Conservation (phyloP, 345 rosid species). For the Populus alba region DNA sequence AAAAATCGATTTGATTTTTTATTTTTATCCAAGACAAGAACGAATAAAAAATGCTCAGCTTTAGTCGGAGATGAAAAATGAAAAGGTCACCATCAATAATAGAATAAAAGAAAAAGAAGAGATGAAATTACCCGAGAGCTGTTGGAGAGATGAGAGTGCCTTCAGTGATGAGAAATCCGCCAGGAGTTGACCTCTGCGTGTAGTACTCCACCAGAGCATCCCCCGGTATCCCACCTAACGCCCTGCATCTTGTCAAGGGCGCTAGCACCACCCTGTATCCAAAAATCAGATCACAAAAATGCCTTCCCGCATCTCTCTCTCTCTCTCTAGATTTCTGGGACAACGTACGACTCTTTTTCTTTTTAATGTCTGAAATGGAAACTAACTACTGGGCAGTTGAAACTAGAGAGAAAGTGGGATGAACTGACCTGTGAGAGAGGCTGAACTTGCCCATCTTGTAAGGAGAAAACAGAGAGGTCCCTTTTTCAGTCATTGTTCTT, state of each 20-base stretch:
- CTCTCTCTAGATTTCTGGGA: too few relatives aligned
- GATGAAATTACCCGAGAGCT: constrained; percentile 60
- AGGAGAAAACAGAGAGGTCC: constrained; percentile 47
- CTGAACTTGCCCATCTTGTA: constrained; percentile 74
- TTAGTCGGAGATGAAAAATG: neutral
- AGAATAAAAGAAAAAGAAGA: neutral
- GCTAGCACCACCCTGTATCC: constrained; percentile 75
- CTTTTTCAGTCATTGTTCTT: constrained; percentile 24
- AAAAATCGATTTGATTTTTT: too few relatives aligned
- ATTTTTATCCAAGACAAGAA: too few relatives aligned
- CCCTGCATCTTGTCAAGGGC: constrained; percentile 90
- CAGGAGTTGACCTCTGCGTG: constrained; percentile 72
- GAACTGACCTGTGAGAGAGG: constrained; percentile 69
- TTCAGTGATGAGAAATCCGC: constrained; percentile 78
- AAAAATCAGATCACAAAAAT: neutral
- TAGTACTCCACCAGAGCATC: constrained; percentile 72
- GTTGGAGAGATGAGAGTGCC: constrained; percentile 68
- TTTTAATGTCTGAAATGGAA: neutral
- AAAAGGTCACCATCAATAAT: neutral
- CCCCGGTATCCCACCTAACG: constrained; percentile 62
- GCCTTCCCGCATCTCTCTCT: too few relatives aligned
- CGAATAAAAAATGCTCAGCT: too few relatives aligned
- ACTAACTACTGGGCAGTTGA: neutral
- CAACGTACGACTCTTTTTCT: too few relatives aligned
- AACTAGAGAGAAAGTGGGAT: neutral